phyloP scores from a whole-genome alignment of 1,139 yeast genomes.

The Kluyveromyces sp. region DNA sequence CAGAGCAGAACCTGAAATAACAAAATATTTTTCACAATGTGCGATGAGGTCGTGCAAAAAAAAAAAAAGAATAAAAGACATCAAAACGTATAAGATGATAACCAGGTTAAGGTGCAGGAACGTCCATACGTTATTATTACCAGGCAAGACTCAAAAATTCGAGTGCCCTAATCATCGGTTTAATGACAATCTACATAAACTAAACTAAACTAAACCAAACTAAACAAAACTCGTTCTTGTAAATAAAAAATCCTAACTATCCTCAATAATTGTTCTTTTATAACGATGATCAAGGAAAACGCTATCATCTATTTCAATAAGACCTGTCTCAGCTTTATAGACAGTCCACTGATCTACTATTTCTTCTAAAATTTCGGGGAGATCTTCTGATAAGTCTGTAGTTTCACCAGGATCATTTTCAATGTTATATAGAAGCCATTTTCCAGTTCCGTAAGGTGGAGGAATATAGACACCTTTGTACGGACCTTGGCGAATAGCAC shows the following conservation, averaged over 20 bases:
- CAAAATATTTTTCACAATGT: neutral
- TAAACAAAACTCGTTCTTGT: too few relatives aligned
- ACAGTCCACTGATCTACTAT: constrained; percentile 43
- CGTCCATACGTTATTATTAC: neutral
- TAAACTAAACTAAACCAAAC: too few relatives aligned
- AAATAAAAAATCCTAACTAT: neutral
- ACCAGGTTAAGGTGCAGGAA: neutral
- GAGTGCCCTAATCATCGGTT: too few relatives aligned
- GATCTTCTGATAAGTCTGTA: constrained; percentile 33
- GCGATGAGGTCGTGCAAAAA: neutral
- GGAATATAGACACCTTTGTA: constrained; percentile 45
- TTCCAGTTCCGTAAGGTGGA: constrained; percentile 41
- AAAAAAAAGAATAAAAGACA: neutral
- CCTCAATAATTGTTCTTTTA: neutral
- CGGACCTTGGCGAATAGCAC: constrained; percentile 45
- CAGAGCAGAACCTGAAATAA: neutral
- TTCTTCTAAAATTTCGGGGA: constrained; percentile 34
- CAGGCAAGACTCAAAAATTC: too few relatives aligned
- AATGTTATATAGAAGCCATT: constrained; percentile 45
- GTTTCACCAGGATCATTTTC: constrained; percentile 43
- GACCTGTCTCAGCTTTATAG: constrained; percentile 49
- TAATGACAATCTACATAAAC: too few relatives aligned
- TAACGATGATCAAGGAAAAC: neutral
- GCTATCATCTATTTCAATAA: constrained; percentile 33
- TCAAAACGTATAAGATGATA: neutral